phyloP scores from a whole-genome alignment of 2,329 filamentous ascomycete genomes.

The Colletotrichum destructivum region DNA sequence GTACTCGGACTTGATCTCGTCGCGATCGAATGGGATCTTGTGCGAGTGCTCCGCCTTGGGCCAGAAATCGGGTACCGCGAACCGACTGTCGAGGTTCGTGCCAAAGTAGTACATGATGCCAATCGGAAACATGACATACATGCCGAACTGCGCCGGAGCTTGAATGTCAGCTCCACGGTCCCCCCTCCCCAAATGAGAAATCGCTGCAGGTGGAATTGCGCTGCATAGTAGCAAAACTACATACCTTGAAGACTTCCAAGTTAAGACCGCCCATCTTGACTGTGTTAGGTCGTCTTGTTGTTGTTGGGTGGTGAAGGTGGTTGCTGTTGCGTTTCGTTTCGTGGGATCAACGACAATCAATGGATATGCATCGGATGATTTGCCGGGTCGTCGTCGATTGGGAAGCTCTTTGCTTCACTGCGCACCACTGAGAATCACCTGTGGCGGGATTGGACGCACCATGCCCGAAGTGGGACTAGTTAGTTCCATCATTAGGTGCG shows the following conservation, averaged over 20 bases:
- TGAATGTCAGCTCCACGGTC: conserved; percentile 18
- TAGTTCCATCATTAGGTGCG: neutral
- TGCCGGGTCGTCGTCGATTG: conserved; percentile 5
- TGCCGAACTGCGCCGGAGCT: conserved; percentile 80
- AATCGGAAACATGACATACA: conserved; percentile 99
- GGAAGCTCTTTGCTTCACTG: conserved; percentile 17
- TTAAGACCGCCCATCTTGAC: conserved; percentile 80
- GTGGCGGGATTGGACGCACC: conserved; percentile 30
- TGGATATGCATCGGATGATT: conserved; percentile 25
- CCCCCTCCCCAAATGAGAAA: neutral
- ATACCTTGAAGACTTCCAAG: conserved; percentile 91
- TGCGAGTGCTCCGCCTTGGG: conserved; percentile 85
- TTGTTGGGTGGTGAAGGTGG: neutral
- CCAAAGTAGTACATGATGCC: conserved; percentile 99
- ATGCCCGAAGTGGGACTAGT: conserved; percentile 1
- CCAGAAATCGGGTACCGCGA: conserved; percentile 94
- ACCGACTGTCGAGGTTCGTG: conserved; percentile 95
- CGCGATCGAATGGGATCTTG: conserved; percentile 81
- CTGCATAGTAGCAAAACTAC: conserved; percentile 29
- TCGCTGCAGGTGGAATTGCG: neutral
- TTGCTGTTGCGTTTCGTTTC: neutral
- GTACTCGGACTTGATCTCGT: conserved; percentile 88
- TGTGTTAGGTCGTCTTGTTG: neutral
- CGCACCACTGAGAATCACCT: conserved; percentile 33
- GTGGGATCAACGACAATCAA: conserved; percentile 28